Percentiles rank a stretch among this genome's conserved stretches.
phyloP scores from a whole-genome alignment of 768 basidiomycete species.

The Crassisporium funariophilum region DNA sequence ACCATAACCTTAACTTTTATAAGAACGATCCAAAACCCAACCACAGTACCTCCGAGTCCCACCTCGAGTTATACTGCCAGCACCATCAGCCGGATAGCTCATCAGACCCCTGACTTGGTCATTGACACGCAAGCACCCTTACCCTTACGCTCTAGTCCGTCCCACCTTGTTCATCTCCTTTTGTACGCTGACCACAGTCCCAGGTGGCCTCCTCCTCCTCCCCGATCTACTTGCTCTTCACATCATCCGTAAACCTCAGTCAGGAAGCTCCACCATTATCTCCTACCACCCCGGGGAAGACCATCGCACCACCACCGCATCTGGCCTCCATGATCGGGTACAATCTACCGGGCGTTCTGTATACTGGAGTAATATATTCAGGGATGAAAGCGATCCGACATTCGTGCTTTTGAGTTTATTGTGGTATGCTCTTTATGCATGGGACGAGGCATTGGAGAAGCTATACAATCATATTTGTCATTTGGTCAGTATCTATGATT shows the following conservation, averaged over 20 bases:
- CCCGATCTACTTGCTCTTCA: constrained; percentile 57
- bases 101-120: constrained; percentile 26
- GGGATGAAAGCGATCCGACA: constrained; percentile 48
- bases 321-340: constrained; percentile 37
- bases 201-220: constrained; percentile 35
- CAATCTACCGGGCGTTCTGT: constrained; percentile 41
- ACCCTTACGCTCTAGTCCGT: constrained; percentile 38
- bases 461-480: constrained; percentile 52
- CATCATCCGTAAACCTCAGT: constrained; percentile 44
- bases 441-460: constrained; percentile 58
- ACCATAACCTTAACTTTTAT: constrained; percentile 58
- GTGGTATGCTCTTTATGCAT: constrained; percentile 64
- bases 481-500: constrained; percentile 34
- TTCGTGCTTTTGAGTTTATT: constrained; percentile 53
- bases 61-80: constrained; percentile 16
- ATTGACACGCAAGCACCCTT: constrained; percentile 60
- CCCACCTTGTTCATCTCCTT: background rate
- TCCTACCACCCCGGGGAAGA: constrained; percentile 42
- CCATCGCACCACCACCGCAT: constrained; percentile 36
- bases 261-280: constrained; percentile 46
- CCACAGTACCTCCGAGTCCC: constrained; percentile 22
- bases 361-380: constrained; percentile 48
- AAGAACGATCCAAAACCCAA: constrained; percentile 37
- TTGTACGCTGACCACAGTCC: background rate
- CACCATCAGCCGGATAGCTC: constrained; percentile 6